Evolutionary conservation across 2,329 filamentous ascomycete species (phyloP), one percentile per base, ranked within the genome.

Genomic region (Talaromyces sp.): DNA sequence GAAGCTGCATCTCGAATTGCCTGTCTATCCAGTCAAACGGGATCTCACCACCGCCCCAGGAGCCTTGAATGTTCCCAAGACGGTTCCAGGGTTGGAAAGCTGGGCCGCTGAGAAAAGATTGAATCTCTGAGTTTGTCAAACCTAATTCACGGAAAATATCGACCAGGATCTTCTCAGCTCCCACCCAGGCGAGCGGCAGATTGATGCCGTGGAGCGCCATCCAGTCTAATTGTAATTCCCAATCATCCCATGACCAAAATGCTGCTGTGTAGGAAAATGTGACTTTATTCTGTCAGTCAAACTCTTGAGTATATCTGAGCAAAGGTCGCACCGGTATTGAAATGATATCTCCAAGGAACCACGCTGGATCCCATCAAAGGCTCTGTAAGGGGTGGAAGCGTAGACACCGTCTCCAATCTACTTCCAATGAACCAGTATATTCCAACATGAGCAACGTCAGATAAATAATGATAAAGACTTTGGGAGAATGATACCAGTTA

Each of bases 201-300:
- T 85, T 84, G 61, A 84, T 73, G 35, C 82, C 83, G 17, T 79
- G 78, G 3, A 85, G 75, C 10, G 83, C 82, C 61, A 84, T 74
- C 82, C 83, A 85, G 69, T 85, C 83, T 6, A 85, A 75, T 66
- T 84, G 74, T 1, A 78, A 71, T 69, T 85, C 82, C 83, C 83
- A 85, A 49, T 85, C 83, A 37, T 80, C 73, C 82, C 82, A 85
- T n/a, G 71, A 73, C 81, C 82, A 85, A 70, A 83, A 85, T 0
- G 81, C 77, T 3, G 78, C 73, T 2, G 80, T 83, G 68, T 85
- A 85, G 1, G 80, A 83, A 69, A 83, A 84, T 0, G 82, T 85
- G 0, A 85, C 82, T 79, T 19, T 69, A 47, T 22, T 22, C 3
- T 25, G 19, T 47, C 3, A 22, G 45, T 9, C 9, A 37, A 10